Evolutionary conservation across 169 alveolate genomes (phyloP).

Genomic region (Eimeria maxima): DNA sequence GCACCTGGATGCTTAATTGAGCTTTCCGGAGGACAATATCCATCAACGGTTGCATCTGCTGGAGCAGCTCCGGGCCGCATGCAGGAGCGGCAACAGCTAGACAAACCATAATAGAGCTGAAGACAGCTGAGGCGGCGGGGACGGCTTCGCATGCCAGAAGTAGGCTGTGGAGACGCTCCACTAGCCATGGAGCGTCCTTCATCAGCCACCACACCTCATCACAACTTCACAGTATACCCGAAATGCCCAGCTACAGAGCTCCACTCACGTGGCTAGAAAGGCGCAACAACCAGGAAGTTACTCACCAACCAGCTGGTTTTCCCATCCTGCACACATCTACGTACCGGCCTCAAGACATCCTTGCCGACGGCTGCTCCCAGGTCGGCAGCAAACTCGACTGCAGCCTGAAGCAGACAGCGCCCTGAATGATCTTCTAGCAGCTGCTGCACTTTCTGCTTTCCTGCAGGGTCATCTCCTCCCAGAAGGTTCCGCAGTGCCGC

Average conservation of each 20-base stretch:
- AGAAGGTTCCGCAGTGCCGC: conserved; percentile 69
- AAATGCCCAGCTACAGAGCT: too few relatives aligned
- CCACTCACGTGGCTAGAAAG: neutral
- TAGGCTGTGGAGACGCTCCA: conserved; percentile 74
- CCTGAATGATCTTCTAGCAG: conserved; percentile 65
- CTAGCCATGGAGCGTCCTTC: conserved; percentile 82
- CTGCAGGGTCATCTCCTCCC: conserved; percentile 68
- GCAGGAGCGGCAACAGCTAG: conserved; percentile 74
- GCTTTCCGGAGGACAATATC: conserved; percentile 44
- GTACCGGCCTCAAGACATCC: conserved; percentile 77
- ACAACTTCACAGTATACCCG: neutral
- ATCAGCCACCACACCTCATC: neutral
- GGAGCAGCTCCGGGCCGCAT: conserved; percentile 64
- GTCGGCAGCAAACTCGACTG: conserved; percentile 81
- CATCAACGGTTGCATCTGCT: conserved; percentile 68
- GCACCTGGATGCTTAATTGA: conserved; percentile 17
- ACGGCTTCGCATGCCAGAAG: conserved; percentile 46
- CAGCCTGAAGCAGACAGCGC: conserved; percentile 74
- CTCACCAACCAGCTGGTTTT: neutral
- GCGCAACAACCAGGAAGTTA: neutral
- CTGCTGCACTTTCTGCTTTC: conserved; percentile 67
- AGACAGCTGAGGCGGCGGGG: conserved; percentile 65
- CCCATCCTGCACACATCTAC: neutral
- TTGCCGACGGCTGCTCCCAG: conserved; percentile 81
- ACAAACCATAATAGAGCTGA: conserved; percentile 45